phyloP scores from a whole-genome alignment of 192 early-diverging fungal species.

The Backusella tuberculispora region DNA sequence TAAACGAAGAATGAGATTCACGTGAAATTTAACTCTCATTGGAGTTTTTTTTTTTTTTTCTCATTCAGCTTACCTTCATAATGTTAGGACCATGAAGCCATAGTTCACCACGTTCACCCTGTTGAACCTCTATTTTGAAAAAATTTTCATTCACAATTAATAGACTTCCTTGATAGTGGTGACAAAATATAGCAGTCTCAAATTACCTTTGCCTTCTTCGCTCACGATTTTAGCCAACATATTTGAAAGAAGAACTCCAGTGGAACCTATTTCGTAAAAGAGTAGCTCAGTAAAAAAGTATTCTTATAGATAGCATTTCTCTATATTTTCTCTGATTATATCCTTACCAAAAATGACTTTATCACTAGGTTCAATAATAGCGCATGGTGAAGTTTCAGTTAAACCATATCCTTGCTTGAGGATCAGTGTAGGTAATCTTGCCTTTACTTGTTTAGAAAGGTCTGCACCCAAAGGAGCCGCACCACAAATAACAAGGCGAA shows the following conservation, averaged over 20 bases:
- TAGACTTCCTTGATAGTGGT: not conserved
- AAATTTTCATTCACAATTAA: not conserved
- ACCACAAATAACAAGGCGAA: conserved; percentile 57
- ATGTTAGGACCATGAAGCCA: conserved; percentile 76
- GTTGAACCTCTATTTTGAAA: conserved; percentile 47
- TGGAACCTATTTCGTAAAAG: conserved; percentile 50
- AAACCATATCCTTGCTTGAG: conserved; percentile 74
- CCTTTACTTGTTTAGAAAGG: conserved; percentile 42
- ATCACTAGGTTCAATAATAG: conserved; percentile 36
- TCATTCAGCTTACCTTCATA: conserved; percentile 57
- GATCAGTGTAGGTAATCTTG: conserved; percentile 23
- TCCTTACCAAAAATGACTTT: conserved; percentile 39
- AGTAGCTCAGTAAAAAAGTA: conserved; percentile 31
- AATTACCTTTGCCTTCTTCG: conserved; percentile 60
- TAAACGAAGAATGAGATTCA: not conserved
- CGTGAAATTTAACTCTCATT: not conserved
- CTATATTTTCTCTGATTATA: conserved; percentile 70
- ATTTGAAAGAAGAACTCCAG: conserved; percentile 74
- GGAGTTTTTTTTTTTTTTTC: not conserved
- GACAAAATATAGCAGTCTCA: not conserved
- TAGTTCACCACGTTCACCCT: conserved; percentile 74
- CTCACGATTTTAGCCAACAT: conserved; percentile 76
- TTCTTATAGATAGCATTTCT: conserved; percentile 66
- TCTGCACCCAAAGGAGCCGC: conserved; percentile 72
- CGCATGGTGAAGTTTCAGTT: conserved; percentile 69